These are phyloP conservation scores for Anthracocystis panici-leucophaei DNA, from an alignment of 1,284 basidiomycete genomes.

Conservation along the genomic window DNA sequence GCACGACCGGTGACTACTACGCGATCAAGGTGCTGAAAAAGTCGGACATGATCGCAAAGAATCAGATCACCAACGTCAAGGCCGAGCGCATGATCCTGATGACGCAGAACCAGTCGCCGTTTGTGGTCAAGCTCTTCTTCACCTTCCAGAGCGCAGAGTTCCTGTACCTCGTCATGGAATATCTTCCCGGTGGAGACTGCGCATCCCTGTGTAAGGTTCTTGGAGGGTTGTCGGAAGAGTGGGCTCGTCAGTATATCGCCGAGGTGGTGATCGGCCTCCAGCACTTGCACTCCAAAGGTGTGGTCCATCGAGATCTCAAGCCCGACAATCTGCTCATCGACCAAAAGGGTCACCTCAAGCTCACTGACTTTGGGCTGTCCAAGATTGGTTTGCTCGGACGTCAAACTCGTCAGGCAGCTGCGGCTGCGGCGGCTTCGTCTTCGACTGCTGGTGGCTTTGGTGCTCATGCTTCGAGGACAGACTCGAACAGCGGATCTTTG, in stretches of 20 bases:
- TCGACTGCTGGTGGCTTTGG: conserved; percentile 13
- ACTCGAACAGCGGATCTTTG: conserved; percentile 41
- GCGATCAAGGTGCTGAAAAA: conserved; percentile 99
- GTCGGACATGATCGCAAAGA: conserved; percentile 99
- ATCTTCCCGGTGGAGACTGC: conserved; percentile 88
- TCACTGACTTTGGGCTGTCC: conserved; percentile 97
- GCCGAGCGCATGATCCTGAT: conserved; percentile 99
- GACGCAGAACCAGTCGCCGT: conserved; percentile 99
- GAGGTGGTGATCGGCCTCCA: conserved; percentile 95
- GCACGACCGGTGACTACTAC: conserved; percentile 96
- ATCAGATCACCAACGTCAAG: conserved; percentile 99
- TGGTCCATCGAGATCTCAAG: conserved; percentile 98
- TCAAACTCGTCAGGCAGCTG: conserved; percentile 73
- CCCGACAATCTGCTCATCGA: conserved; percentile 98
- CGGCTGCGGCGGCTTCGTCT: conserved; percentile 13
- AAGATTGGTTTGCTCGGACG: conserved; percentile 96
- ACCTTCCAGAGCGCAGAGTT: conserved; percentile 72
- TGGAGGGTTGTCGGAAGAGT: conserved; percentile 93
- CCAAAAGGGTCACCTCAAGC: conserved; percentile 92
- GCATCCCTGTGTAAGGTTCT: conserved; percentile 94
- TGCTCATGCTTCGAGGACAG: conserved; percentile 15
- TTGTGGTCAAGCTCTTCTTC: conserved; percentile 74
- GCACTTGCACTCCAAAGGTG: conserved; percentile 90
- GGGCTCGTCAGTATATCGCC: conserved; percentile 95
- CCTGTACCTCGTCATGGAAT: conserved; percentile 72